These are phyloP conservation scores for Yamadazyma conglobata DNA, from an alignment of 1,139 yeast genomes.

Conservation along the genomic window DNA sequence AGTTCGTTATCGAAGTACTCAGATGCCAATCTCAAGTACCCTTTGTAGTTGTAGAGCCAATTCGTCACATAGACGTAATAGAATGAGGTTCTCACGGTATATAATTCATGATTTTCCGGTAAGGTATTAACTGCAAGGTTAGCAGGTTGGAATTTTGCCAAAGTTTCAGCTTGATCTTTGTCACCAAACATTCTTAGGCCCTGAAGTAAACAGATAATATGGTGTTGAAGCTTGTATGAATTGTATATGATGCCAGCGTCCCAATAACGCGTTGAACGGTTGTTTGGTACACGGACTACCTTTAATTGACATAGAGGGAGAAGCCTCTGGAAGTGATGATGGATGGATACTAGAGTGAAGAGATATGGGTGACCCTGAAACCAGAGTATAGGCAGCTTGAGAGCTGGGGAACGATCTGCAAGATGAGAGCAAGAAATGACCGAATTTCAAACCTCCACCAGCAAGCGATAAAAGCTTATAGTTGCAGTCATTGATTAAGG, in stretches of 20 bases:
- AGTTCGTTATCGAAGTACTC: constrained; percentile 54
- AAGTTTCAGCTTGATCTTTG: constrained; percentile 10
- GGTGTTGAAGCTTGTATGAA: too few relatives aligned
- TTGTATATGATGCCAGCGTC: too few relatives aligned
- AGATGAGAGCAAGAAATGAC: too few relatives aligned
- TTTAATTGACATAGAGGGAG: neutral
- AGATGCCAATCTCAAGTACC: constrained; percentile 37
- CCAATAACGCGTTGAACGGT: too few relatives aligned
- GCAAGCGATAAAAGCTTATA: too few relatives aligned
- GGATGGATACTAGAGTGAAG: neutral
- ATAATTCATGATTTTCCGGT: constrained; percentile 10
- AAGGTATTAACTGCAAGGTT: constrained; percentile 11
- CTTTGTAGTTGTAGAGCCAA: constrained; percentile 49
- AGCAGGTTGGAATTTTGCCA: constrained; percentile 13
- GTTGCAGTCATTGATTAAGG: too few relatives aligned
- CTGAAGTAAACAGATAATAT: too few relatives aligned
- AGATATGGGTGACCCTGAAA: too few relatives aligned
- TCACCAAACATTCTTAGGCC: constrained; percentile 9
- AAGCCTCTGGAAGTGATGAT: neutral
- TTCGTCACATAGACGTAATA: constrained; percentile 46
- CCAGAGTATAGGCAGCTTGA: too few relatives aligned
- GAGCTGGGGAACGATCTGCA: too few relatives aligned
- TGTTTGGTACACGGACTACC: neutral
- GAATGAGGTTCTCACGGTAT: constrained; percentile 24
- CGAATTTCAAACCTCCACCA: too few relatives aligned